Base-by-base conservation (phyloP, 2,329 filamentous ascomycete genomes). In the Dryadomyces sulphureus region DNA sequence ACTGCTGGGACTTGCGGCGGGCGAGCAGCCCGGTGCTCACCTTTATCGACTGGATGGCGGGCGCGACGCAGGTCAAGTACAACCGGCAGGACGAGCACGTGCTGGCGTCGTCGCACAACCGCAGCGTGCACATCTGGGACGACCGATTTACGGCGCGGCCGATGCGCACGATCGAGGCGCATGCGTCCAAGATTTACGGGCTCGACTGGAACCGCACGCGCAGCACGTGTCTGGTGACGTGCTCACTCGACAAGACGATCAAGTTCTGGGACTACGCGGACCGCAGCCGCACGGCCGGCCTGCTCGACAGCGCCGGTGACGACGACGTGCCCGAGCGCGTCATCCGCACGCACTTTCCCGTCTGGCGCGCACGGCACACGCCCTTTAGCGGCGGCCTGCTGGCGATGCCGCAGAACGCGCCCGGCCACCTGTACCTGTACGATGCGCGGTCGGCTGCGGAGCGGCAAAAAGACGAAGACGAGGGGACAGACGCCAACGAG, bases 11-110 rank as follows among this genome's bases (percentile, higher is more conserved):
- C 63, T 66, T 95, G 40, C 77, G 89, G 32, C 73, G 75, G 43
- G 81, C 87, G 0, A 72, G 73, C 38, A 76, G 81, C 52, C 85
- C 87, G 7, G 83, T 77, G 9, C 69, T 89, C 47, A 86, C 81
- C 0, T 94, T 92, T 57, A 90, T 84, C 50, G 88, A 95, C 64
- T 95, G 88, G 84, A 86, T 88, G 58, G 87, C 88, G 25, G 89
- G 89, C 38, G 89, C 88, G 11, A 94, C 89, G 1, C 90, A 95
- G 60, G 89, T 95, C 52, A 95, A 95, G 63, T 95, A 86, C 72
- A 94, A 89, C 58, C 77, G 89, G 22, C 84, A 90, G 59, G 79
- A 94, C 56, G 72, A 82, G n/a, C 78, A 92, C 57, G 79, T 94
- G 24, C 68, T 95, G 41, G 90, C 90, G 19, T 94, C 89, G 25